These are phyloP conservation scores for Collybia nuda DNA, from an alignment of 768 basidiomycete genomes.

Conservation along the genomic window DNA sequence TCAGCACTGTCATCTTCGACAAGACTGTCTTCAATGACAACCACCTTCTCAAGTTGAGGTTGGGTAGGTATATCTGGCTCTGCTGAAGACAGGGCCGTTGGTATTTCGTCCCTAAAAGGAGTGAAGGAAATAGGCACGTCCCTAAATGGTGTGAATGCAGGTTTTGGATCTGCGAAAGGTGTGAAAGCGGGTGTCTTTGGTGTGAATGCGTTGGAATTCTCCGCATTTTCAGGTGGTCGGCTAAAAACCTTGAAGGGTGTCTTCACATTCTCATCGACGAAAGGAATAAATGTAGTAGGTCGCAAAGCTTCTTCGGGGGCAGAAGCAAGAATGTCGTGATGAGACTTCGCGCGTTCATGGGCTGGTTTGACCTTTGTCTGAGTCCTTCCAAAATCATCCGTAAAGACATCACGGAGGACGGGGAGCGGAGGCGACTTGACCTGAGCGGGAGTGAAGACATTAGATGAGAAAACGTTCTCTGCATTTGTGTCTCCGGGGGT, in stretches of 20 bases:
- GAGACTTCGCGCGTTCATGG: constrained; percentile 45
- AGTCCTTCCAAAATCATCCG: constrained; percentile 43
- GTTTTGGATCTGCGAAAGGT: constrained; percentile 33
- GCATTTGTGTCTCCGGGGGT: constrained; percentile 34
- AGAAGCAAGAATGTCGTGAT: constrained; percentile 28
- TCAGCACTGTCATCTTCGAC: too few species aligned
- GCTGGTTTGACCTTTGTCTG: constrained; percentile 32
- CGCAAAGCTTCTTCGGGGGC: constrained; percentile 15
- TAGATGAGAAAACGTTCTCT: constrained; percentile 49
- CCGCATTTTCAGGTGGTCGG: constrained; percentile 57
- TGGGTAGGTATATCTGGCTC: constrained; percentile 9
- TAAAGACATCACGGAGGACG: constrained; percentile 43
- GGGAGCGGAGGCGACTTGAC: constrained; percentile 35
- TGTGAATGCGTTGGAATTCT: constrained; percentile 40
- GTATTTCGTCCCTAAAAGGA: constrained; percentile 26
- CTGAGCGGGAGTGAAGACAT: constrained; percentile 64
- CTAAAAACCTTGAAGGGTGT: constrained; percentile 72
- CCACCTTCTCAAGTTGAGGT: constrained; percentile 18
- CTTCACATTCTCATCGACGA: constrained; percentile 41
- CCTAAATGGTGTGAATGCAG: constrained; percentile 41
- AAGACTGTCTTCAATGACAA: constrained; percentile 25
- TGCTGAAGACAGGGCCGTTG: neutral
- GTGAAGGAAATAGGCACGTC: constrained; percentile 37
- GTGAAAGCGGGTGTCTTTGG: constrained; percentile 45
- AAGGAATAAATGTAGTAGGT: constrained; percentile 35